Conservation (phyloP, 1,284 basidiomycete species). For the Cystobasidiaceae sp. region DNA sequence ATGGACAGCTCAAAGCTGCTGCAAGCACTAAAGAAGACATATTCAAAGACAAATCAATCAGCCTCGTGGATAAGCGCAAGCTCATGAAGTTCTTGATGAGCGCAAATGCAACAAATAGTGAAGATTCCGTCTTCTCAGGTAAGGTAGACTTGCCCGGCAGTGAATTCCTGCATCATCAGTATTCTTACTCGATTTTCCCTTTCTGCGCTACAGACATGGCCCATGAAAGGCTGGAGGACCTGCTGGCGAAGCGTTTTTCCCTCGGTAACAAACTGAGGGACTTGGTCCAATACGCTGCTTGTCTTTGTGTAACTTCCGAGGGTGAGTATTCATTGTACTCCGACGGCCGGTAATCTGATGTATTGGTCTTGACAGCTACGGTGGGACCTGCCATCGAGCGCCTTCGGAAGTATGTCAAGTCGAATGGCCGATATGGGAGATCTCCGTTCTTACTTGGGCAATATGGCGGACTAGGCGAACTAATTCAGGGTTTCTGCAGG, state of each 20-base stretch:
- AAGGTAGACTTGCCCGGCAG: background rate
- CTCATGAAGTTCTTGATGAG: slow-evolving; percentile 90
- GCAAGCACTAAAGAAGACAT: slow-evolving; percentile 90
- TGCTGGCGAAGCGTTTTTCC: slow-evolving; percentile 5
- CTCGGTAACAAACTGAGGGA: slow-evolving; percentile 23
- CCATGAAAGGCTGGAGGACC: too few relatives aligned
- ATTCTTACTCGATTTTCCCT: background rate
- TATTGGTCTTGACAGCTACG: background rate
- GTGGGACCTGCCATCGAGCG: slow-evolving; percentile 57
- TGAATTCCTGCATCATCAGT: background rate
- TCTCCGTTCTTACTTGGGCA: slow-evolving; percentile 89
- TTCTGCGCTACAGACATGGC: background rate
- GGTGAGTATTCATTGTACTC: slow-evolving; percentile 13
- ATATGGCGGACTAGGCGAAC: slow-evolving; percentile 86
- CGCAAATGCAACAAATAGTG: too few relatives aligned
- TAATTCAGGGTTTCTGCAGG: slow-evolving; percentile 85
- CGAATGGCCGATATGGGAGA: slow-evolving; percentile 79
- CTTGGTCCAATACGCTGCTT: slow-evolving; percentile 42
- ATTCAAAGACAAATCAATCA: slow-evolving; percentile 75
- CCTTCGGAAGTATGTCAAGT: slow-evolving; percentile 66
- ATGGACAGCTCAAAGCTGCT: slow-evolving; percentile 56
- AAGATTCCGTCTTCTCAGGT: slow-evolving; percentile 48
- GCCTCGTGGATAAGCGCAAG: slow-evolving; percentile 77
- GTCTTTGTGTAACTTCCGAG: slow-evolving; percentile 41
- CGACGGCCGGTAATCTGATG: background rate